Percentiles rank a stretch among this genome's conserved stretches.
These are phyloP conservation scores for Pyrus hybrid DNA, from an alignment of 331 rosid genomes.

Conservation along the genomic window DNA sequence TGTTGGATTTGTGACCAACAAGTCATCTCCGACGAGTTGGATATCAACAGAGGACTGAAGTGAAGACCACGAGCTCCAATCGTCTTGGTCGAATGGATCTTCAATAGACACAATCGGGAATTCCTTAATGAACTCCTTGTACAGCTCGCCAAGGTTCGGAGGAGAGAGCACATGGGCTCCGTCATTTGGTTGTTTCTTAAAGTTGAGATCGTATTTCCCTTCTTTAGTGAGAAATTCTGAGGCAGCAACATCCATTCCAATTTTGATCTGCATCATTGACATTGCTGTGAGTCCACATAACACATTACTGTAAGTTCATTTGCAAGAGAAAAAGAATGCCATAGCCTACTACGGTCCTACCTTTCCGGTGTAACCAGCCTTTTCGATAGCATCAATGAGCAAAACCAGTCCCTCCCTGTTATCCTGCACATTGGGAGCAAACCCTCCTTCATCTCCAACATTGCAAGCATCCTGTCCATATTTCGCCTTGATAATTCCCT, in stretches of 20 bases:
- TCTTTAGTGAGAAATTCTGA: slow-evolving; percentile 88
- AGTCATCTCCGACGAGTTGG: slow-evolving; percentile 94
- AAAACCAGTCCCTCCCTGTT: slow-evolving; percentile 88
- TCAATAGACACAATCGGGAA: slow-evolving; percentile 95
- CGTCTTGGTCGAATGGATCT: slow-evolving; percentile 99
- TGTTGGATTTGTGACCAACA: slow-evolving; percentile 91
- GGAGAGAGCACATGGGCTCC: slow-evolving; percentile 81
- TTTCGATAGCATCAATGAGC: slow-evolving; percentile 95
- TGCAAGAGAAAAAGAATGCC: not conserved
- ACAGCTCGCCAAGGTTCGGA: slow-evolving; percentile 64
- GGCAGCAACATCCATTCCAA: slow-evolving; percentile 99
- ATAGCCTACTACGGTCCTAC: slow-evolving; percentile 16
- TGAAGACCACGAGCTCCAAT: slow-evolving; percentile 93
- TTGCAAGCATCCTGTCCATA: slow-evolving; percentile 99
- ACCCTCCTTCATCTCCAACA: slow-evolving; percentile 99
- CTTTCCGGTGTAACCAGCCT: slow-evolving; percentile 98
- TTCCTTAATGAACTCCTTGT: slow-evolving; percentile 71
- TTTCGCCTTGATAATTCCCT: slow-evolving; percentile 91
- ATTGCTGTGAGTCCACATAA: not conserved
- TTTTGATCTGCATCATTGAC: slow-evolving; percentile 67
- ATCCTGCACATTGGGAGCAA: slow-evolving; percentile 98
- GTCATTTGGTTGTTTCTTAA: slow-evolving; percentile 92
- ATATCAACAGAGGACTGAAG: slow-evolving; percentile 80
- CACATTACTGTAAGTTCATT: slow-evolving; percentile 1
- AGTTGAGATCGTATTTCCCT: slow-evolving; percentile 74